Conservation (phyloP, 2,329 filamentous ascomycete genomes). For the Trichoderma harzianum region DNA sequence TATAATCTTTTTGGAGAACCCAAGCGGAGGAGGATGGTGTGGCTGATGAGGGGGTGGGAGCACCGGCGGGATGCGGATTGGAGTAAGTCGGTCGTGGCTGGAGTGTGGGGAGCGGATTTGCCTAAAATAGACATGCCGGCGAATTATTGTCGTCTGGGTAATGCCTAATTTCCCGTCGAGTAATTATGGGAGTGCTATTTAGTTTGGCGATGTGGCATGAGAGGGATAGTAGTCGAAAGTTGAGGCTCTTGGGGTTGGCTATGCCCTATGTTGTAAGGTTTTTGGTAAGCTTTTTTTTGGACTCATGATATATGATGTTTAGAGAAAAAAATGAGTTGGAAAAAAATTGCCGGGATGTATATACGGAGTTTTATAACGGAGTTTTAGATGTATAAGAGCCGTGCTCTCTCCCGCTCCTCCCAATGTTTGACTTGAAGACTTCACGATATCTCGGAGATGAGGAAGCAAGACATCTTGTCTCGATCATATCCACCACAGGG, state of each 20-base stretch:
- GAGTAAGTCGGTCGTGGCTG: background rate
- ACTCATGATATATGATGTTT: background rate
- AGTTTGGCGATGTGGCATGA: background rate
- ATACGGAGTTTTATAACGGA: background rate
- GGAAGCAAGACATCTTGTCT: background rate
- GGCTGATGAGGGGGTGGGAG: conserved; percentile 2
- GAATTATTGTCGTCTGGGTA: no score
- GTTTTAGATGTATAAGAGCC: background rate
- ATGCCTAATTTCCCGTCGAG: background rate
- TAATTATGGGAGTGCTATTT: background rate
- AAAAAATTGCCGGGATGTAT: background rate
- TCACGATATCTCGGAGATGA: background rate
- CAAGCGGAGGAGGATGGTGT: background rate
- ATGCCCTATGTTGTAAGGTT: background rate
- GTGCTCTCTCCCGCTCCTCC: background rate
- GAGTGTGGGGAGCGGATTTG: conserved; percentile 6
- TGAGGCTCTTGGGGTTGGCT: background rate
- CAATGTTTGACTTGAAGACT: background rate
- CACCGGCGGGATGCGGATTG: background rate
- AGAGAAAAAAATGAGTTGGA: background rate
- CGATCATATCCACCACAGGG: background rate
- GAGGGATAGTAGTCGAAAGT: background rate
- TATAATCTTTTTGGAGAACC: background rate
- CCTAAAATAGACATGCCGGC: conserved; percentile 12
- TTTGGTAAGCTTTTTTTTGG: background rate